Conservation (phyloP, 2,329 filamentous ascomycete genomes). For the Monosporascus sp. region DNA sequence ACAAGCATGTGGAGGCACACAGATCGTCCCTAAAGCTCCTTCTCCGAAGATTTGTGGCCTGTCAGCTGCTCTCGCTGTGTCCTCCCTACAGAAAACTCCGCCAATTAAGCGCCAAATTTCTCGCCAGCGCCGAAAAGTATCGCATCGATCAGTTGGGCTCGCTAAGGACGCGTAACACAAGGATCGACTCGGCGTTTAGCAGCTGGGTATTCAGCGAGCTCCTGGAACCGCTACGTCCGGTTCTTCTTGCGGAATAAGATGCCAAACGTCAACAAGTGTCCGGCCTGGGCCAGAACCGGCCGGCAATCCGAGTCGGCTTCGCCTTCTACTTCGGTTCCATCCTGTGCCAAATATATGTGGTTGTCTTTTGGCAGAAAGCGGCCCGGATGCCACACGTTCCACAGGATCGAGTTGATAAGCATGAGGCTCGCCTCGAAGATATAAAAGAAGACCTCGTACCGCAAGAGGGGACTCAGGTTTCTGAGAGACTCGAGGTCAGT, state of each 20-base stretch:
- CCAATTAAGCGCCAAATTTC: no score
- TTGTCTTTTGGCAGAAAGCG: conserved; percentile 32
- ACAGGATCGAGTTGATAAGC: conserved; percentile 35
- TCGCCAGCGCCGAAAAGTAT: no score
- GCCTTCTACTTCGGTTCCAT: conserved; percentile 25
- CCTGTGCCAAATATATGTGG: conserved; percentile 33
- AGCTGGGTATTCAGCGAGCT: neutral
- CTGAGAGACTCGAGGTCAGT: conserved; percentile 23
- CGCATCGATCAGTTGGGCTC: no score
- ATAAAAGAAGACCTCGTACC: conserved; percentile 42
- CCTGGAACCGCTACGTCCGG: neutral
- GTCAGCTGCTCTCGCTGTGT: no score
- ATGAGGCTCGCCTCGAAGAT: conserved; percentile 40
- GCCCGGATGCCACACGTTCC: conserved; percentile 38
- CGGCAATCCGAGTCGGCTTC: conserved; percentile 1
- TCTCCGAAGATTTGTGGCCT: no score
- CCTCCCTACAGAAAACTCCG: no score
- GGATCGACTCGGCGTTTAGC: no score
- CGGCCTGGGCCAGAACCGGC: conserved; percentile 1
- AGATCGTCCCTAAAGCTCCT: no score
- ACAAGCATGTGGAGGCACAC: no score
- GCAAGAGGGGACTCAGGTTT: conserved; percentile 29
- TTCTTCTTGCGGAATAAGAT: conserved; percentile 3
- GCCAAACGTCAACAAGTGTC: conserved; percentile 5
- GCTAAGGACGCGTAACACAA: no score